Evolutionary conservation across 1,284 basidiomycete species (phyloP).

Genomic region (Megacollybia platyphylla): DNA sequence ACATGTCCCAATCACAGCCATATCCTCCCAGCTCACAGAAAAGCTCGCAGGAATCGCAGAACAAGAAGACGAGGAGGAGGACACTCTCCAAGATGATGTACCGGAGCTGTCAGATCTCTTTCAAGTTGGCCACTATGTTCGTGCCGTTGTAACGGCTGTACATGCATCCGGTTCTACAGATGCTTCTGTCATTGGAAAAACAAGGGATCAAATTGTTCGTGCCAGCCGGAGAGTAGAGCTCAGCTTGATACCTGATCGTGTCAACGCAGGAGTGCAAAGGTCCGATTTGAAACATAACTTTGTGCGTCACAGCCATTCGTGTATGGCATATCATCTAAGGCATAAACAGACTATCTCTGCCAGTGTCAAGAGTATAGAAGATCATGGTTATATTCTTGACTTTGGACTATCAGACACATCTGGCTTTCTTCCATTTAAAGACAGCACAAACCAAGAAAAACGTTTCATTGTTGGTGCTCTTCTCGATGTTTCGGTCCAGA

Average conservation of each 20-base stretch:
- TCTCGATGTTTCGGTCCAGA: conserved; percentile 48
- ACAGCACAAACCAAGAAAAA: conserved; percentile 20
- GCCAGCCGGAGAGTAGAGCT: conserved; percentile 78
- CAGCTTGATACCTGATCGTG: conserved; percentile 72
- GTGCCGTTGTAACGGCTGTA: conserved; percentile 63
- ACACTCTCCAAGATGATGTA: conserved; percentile 20
- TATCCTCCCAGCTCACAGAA: conserved; percentile 76
- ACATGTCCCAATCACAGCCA: conserved; percentile 91
- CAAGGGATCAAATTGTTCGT: conserved; percentile 53
- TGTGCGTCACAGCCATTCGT: conserved; percentile 28
- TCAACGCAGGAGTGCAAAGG: conserved; percentile 77
- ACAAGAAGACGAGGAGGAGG: conserved; percentile 36
- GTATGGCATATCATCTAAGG: conserved; percentile 1
- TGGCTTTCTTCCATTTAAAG: conserved; percentile 72
- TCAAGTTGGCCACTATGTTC: conserved; percentile 76
- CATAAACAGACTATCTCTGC: conserved; percentile 53
- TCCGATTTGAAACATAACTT: conserved; percentile 70
- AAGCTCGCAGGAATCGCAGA: conserved; percentile 53
- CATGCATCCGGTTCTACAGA: conserved; percentile 52
- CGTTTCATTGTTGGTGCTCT: conserved; percentile 56
- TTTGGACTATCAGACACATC: conserved; percentile 67
- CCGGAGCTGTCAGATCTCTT: conserved; percentile 75
- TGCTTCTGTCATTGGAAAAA: conserved; percentile 38
- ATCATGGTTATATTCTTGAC: conserved; percentile 90
- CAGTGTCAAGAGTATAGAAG: conserved; percentile 79